Conservation (phyloP, 441 rosid genomes). For the Manihot esculenta region DNA sequence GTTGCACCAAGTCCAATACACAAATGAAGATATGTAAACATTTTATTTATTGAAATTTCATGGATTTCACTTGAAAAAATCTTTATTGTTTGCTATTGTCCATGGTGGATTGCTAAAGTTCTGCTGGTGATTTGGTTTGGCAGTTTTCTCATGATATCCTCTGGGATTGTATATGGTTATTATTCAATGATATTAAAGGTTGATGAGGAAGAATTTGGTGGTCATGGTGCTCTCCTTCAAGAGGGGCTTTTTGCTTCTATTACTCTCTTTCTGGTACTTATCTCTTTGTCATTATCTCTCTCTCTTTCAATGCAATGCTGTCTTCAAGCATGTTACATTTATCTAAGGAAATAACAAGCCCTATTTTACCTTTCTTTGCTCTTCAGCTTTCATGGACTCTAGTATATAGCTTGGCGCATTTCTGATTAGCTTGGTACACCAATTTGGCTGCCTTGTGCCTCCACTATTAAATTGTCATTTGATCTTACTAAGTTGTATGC, state of each 20-base stretch:
- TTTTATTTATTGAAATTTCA: not conserved
- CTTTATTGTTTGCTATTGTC: not conserved
- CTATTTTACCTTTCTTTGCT: slow-evolving; percentile 12
- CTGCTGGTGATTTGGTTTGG: slow-evolving; percentile 15
- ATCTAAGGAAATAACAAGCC: slow-evolving; percentile 14
- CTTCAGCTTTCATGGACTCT: slow-evolving; percentile 90
- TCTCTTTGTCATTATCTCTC: not conserved
- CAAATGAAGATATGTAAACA: not conserved
- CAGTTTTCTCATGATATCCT: slow-evolving; percentile 76
- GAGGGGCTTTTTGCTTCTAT: slow-evolving; percentile 87
- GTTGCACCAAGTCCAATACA: not conserved
- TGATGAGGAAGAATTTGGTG: slow-evolving; percentile 90
- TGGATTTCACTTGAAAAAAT: not conserved
- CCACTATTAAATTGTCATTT: slow-evolving; percentile 2
- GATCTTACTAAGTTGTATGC: slow-evolving; percentile 18
- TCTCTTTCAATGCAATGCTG: not conserved
- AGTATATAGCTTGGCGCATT: slow-evolving; percentile 91
- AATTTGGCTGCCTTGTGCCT: slow-evolving; percentile 11
- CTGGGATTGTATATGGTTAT: slow-evolving; percentile 77
- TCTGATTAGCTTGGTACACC: slow-evolving; percentile 38
- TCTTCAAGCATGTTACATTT: not conserved
- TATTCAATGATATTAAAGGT: slow-evolving; percentile 75
- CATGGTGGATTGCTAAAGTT: slow-evolving; percentile 5
- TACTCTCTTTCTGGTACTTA: slow-evolving; percentile 72
- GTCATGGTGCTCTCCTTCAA: slow-evolving; percentile 89